A percentile compares a stretch with the other conserved stretches of the same genome.
Evolutionary conservation across 1,284 basidiomycete species (phyloP).

Genomic region (Limonomyces culmigenus): DNA sequence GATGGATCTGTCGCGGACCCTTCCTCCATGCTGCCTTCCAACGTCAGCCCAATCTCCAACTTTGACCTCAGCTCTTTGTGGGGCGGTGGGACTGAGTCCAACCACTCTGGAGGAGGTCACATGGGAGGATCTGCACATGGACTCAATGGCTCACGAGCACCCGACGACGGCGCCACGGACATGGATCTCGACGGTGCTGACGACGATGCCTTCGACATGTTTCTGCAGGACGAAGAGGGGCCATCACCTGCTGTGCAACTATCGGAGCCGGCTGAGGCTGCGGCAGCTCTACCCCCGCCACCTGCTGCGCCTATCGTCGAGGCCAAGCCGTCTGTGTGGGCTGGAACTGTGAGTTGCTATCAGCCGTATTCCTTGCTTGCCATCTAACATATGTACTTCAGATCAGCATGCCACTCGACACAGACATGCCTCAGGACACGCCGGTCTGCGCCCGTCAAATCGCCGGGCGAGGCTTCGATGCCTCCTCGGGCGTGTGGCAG

Average conservation of each 20-base stretch:
- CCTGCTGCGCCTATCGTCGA: conserved; percentile 21
- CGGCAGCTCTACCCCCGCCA: conserved; percentile 8
- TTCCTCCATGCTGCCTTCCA: too few relatives aligned
- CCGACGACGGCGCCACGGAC: conserved; percentile 25
- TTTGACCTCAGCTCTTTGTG: conserved; percentile 63
- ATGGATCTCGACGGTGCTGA: conserved; percentile 27
- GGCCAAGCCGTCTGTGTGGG: conserved; percentile 43
- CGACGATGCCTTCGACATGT: conserved; percentile 72
- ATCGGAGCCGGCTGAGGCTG: conserved; percentile 6
- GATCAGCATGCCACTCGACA: conserved; percentile 66
- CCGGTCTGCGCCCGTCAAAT: conserved; percentile 55
- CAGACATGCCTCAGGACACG: conserved; percentile 44
- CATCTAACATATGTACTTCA: conserved; percentile 16
- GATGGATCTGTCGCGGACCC: too few relatives aligned
- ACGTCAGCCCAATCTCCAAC: too few relatives aligned
- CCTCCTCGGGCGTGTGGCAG: conserved; percentile 45
- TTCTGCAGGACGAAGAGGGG: conserved; percentile 43
- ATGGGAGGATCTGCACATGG: conserved; percentile 7
- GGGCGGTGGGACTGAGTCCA: conserved; percentile 14
- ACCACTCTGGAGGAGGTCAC: conserved; percentile 13
- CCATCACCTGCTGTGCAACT: conserved; percentile 15
- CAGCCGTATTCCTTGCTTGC: too few relatives aligned
- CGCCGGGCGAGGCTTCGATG: conserved; percentile 39
- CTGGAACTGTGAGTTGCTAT: conserved; percentile 55
- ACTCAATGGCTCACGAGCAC: conserved; percentile 4